A percentile compares a stretch with the other conserved stretches of the same genome.
phyloP scores from a whole-genome alignment of 768 basidiomycete genomes.

The Termitomyces sp. region DNA sequence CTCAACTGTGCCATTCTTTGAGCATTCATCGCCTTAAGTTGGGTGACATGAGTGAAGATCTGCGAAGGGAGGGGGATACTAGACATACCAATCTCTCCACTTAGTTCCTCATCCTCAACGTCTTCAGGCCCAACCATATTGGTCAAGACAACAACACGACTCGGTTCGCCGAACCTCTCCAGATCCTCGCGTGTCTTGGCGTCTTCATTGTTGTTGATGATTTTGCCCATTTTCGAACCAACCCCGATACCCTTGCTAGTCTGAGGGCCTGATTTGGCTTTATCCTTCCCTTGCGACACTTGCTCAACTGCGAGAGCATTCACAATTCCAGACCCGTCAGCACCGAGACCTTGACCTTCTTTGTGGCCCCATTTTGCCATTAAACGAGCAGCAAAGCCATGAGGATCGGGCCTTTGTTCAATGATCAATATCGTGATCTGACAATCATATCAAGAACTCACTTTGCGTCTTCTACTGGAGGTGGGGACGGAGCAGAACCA shows the following conservation, averaged over 20 bases:
- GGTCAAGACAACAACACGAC: slow-evolving; percentile 82
- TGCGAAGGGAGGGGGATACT: neutral
- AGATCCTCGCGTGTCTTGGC: slow-evolving; percentile 70
- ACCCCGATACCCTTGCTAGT: slow-evolving; percentile 32
- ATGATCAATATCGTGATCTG: neutral
- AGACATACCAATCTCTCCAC: slow-evolving; percentile 79
- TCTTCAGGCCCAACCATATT: slow-evolving; percentile 89
- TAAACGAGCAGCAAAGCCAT: slow-evolving; percentile 75
- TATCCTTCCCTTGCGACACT: slow-evolving; percentile 34
- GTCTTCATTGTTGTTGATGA: slow-evolving; percentile 89
- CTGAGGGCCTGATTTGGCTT: slow-evolving; percentile 27
- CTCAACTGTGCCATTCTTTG: slow-evolving; percentile 89
- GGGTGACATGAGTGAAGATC: neutral
- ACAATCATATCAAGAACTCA: slow-evolving; percentile 11
- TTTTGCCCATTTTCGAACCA: slow-evolving; percentile 76
- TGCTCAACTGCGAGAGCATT: slow-evolving; percentile 86
- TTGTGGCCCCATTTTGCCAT: slow-evolving; percentile 98
- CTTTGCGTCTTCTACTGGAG: slow-evolving; percentile 28
- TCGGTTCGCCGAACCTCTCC: slow-evolving; percentile 82
- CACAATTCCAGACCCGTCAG: slow-evolving; percentile 78
- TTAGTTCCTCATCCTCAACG: slow-evolving; percentile 76
- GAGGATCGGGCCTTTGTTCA: slow-evolving; percentile 48
- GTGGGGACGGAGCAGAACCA: slow-evolving; percentile 22
- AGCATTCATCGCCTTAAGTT: slow-evolving; percentile 81
- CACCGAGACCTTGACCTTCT: slow-evolving; percentile 89